A percentile compares a stretch with the other conserved stretches of the same genome.
These are phyloP conservation scores for Wickerhamomyces hampshirensis DNA, from an alignment of 805 yeast species.

Conservation along the genomic window DNA sequence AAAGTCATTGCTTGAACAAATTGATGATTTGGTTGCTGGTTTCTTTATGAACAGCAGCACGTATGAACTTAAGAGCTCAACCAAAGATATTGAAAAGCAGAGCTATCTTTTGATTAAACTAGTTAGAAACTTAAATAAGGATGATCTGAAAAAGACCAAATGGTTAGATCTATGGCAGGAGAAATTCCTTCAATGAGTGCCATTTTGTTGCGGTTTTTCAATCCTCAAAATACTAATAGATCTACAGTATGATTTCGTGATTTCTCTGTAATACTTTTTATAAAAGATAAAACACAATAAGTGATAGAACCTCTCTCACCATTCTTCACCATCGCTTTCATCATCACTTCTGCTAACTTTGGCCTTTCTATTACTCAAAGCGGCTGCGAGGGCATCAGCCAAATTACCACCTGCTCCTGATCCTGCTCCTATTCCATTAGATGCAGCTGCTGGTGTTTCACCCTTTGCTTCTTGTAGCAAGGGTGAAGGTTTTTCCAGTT, in stretches of 20 bases:
- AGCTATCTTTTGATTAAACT: slow-evolving; percentile 14
- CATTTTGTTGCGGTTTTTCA: too few species aligned
- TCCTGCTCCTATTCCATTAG: slow-evolving; percentile 36
- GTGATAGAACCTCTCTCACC: slow-evolving; percentile 38
- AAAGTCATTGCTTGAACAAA: slow-evolving; percentile 34
- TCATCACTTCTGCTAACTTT: slow-evolving; percentile 81
- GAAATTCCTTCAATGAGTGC: slow-evolving; percentile 31
- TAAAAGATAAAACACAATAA: too few species aligned
- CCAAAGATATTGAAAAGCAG: slow-evolving; percentile 26
- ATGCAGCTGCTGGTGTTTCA: slow-evolving; percentile 39
- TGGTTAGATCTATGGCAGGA: slow-evolving; percentile 54
- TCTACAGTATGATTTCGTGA: too few species aligned
- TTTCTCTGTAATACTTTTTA: too few species aligned
- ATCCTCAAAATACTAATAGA: too few species aligned
- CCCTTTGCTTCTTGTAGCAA: slow-evolving; percentile 69
- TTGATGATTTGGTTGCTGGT: slow-evolving; percentile 58
- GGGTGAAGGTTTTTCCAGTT: slow-evolving; percentile 74
- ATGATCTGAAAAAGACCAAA: slow-evolving; percentile 47
- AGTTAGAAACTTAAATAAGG: slow-evolving; percentile 41
- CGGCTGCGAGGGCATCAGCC: slow-evolving; percentile 87
- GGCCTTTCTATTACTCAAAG: slow-evolving; percentile 73
- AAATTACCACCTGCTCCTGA: slow-evolving; percentile 55
- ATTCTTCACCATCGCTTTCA: slow-evolving; percentile 77
- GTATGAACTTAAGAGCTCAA: slow-evolving; percentile 23
- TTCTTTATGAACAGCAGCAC: slow-evolving; percentile 38